phyloP scores from a whole-genome alignment of 139 green algal genomes.

The Chlamydomonas sp. region DNA sequence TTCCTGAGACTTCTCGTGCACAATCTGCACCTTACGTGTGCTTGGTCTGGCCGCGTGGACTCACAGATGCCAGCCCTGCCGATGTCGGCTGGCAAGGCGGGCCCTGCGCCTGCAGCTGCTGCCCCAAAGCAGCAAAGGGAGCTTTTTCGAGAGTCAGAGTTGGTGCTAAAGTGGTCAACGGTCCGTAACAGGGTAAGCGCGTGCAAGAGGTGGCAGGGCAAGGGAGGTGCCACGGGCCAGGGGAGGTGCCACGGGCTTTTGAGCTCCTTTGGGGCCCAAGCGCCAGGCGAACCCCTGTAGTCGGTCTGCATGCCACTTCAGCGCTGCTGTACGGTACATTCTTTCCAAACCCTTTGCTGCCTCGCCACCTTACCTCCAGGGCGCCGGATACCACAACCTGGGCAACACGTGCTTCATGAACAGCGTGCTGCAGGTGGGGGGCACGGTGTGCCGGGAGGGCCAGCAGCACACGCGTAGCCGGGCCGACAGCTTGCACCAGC shows the following conservation, averaged over 20 bases:
- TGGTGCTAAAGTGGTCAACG: conserved; percentile 10
- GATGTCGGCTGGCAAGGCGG: not conserved
- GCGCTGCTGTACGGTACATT: too few species aligned
- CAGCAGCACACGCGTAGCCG: not conserved
- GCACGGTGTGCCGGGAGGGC: not conserved
- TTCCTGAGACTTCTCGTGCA: too few species aligned
- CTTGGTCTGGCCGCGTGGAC: not conserved
- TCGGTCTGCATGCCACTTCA: too few species aligned
- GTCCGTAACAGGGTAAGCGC: conserved; percentile 54
- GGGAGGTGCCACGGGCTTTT: too few species aligned
- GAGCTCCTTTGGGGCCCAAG: too few species aligned
- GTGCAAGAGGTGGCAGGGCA: not conserved
- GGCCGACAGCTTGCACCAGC: too few species aligned
- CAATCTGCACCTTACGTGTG: too few species aligned
- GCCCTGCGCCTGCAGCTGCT: not conserved
- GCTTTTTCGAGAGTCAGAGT: conserved; percentile 20
- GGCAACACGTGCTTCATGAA: conserved; percentile 99
- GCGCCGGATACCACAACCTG: conserved; percentile 90
- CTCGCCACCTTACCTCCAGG: conserved; percentile 55
- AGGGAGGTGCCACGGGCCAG: not conserved
- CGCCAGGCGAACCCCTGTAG: too few species aligned
- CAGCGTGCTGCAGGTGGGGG: conserved; percentile 84
- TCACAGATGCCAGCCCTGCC: conserved; percentile 42
- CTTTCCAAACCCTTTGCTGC: too few species aligned
- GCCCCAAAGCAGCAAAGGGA: conserved; percentile 17